Conservation (phyloP, 2,329 filamentous ascomycete species). For the Thielaviopsis punctulata region DNA sequence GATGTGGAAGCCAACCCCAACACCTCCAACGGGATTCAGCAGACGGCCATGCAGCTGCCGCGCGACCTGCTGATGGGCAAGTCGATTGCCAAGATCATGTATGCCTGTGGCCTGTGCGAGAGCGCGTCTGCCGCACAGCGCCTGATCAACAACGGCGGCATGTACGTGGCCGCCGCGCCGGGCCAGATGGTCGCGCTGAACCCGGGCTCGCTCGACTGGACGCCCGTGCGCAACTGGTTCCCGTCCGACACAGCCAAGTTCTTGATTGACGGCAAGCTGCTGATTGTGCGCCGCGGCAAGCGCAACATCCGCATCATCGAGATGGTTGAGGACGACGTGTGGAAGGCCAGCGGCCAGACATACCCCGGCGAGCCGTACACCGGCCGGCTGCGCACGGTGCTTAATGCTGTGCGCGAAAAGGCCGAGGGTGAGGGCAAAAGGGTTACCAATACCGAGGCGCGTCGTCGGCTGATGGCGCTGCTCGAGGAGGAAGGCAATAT, state of each 20-base stretch:
- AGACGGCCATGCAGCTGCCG: slow-evolving; percentile 41
- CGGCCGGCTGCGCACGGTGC: slow-evolving; percentile 29
- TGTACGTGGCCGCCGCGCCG: slow-evolving; percentile 41
- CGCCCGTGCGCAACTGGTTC: slow-evolving; percentile 41
- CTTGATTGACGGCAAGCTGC: slow-evolving; percentile 39
- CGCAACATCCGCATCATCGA: slow-evolving; percentile 45
- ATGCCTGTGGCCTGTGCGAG: slow-evolving; percentile 38
- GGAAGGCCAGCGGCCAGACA: slow-evolving; percentile 27
- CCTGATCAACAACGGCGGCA: slow-evolving; percentile 35
- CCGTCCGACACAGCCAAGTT: slow-evolving; percentile 39
- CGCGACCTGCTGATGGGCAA: slow-evolving; percentile 33
- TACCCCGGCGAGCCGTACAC: slow-evolving; percentile 38
- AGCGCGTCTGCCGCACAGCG: slow-evolving; percentile 42
- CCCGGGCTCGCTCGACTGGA: slow-evolving; percentile 39
- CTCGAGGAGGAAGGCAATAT: slow-evolving; percentile 5
- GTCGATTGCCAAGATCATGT: slow-evolving; percentile 41
- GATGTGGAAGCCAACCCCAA: slow-evolving; percentile 12
- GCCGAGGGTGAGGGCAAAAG: slow-evolving; percentile 19
- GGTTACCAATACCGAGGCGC: slow-evolving; percentile 17
- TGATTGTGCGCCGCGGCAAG: slow-evolving; percentile 47
- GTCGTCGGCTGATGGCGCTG: slow-evolving; percentile 17
- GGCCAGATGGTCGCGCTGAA: slow-evolving; percentile 24
- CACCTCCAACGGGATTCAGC: slow-evolving; percentile 29
- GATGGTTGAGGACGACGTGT: slow-evolving; percentile 39
- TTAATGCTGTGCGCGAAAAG: slow-evolving; percentile 21